A percentile compares a stretch with the other conserved stretches of the same genome.
phyloP scores from a whole-genome alignment of 2,329 filamentous ascomycete species.

The Hypoxylon sp. region DNA sequence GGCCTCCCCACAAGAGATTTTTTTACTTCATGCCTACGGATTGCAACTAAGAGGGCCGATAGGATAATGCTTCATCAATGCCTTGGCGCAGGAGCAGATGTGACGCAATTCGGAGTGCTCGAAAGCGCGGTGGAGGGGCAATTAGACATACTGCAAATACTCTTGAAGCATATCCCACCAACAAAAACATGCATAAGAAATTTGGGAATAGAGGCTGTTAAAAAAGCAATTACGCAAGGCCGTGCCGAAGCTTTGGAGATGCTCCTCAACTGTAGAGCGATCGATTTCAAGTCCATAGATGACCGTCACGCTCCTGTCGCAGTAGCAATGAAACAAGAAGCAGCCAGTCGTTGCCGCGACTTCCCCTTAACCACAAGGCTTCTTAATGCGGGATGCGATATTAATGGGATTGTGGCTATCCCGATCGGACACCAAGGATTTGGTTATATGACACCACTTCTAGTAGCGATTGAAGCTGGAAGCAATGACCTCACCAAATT shows the following conservation, averaged over 20 bases:
- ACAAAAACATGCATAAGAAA: not conserved
- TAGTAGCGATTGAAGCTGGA: conserved; percentile 23
- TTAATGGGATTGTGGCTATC: conserved; percentile 4
- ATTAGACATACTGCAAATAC: conserved; percentile 1
- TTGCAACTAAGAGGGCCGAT: not conserved
- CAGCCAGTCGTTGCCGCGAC: not conserved
- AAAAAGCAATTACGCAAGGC: not conserved
- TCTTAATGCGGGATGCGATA: conserved; percentile 30
- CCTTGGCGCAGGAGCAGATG: conserved; percentile 5
- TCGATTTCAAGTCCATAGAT: conserved; percentile 17
- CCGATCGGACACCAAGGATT: fast-evolving
- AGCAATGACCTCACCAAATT: conserved; percentile 41
- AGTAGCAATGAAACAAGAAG: conserved; percentile 10
- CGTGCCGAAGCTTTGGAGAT: conserved; percentile 24
- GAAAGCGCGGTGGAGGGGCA: not conserved
- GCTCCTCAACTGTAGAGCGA: conserved; percentile 10
- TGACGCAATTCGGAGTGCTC: not conserved
- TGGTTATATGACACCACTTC: conserved; percentile 19
- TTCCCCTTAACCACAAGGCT: conserved; percentile 23
- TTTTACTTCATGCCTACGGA: not conserved
- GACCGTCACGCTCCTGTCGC: conserved; percentile 1
- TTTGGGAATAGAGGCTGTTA: not conserved
- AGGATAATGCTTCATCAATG: not conserved
- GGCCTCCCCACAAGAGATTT: not conserved
- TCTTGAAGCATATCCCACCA: conserved; percentile 1